Conservation (phyloP, 371 early-diverging fungal genomes). For the Caulochytrium protostelioides region DNA sequence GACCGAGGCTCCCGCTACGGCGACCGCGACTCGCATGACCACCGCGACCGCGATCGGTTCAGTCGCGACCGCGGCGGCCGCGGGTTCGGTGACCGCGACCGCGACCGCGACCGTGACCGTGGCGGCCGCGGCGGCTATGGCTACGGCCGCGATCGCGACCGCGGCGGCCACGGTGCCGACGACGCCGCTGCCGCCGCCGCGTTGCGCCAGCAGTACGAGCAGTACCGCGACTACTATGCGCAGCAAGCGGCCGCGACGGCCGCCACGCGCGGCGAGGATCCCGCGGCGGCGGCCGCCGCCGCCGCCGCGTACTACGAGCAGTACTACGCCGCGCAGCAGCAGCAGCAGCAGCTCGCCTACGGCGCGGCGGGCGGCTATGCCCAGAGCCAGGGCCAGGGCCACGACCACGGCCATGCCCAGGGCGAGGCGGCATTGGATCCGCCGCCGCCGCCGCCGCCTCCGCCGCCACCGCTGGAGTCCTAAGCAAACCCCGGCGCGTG, state of each 20-base stretch:
- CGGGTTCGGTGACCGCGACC: background rate
- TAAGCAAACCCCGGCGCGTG: too few species aligned
- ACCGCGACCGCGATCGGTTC: background rate
- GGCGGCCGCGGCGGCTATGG: background rate
- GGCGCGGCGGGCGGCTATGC: too few species aligned
- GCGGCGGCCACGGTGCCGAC: background rate
- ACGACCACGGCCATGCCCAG: too few species aligned
- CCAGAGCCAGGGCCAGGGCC: too few species aligned
- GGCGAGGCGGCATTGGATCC: too few species aligned
- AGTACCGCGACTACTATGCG: too few species aligned
- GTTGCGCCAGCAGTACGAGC: too few species aligned
- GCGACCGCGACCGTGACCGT: background rate
- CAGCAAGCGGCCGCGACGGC: background rate
- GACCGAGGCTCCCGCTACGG: background rate
- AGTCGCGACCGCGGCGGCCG: background rate
- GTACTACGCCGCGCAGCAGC: background rate
- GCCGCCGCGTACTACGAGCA: background rate
- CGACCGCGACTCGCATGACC: background rate
- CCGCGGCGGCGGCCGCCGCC: background rate
- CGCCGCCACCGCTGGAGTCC: too few species aligned
- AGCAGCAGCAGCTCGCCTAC: background rate
- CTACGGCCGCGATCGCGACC: background rate
- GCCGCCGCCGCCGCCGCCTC: too few species aligned
- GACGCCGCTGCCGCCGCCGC: too few species aligned
- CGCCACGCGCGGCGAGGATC: background rate